These are phyloP conservation scores for Aureobasidium sp. DNA, from an alignment of 2,329 filamentous ascomycete genomes.

Conservation along the genomic window DNA sequence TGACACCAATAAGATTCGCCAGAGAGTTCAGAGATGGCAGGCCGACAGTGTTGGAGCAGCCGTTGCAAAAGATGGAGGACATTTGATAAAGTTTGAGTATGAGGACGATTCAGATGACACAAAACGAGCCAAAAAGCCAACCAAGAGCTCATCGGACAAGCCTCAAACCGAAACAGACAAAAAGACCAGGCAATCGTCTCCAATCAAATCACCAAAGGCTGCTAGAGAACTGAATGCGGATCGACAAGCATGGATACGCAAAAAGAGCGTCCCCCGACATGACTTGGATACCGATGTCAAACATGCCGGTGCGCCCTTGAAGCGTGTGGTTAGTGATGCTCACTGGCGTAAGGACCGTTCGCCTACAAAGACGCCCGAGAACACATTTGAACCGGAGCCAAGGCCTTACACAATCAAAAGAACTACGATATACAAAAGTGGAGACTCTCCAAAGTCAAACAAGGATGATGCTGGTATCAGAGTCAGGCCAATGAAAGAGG, in stretches of 20 bases:
- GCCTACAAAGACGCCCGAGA: conserved; percentile 20
- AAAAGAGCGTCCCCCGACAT: conserved; percentile 30
- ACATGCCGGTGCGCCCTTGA: conserved; percentile 65
- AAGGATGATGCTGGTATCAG: conserved; percentile 18
- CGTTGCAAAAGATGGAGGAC: conserved; percentile 42
- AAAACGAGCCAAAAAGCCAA: conserved; percentile 16
- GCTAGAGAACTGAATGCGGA: conserved; percentile 23
- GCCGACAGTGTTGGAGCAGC: conserved; percentile 64
- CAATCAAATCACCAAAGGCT: conserved; percentile 9
- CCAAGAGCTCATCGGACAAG: conserved; percentile 5
- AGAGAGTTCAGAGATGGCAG: conserved; percentile 81
- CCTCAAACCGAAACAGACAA: background rate
- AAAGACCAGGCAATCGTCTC: background rate
- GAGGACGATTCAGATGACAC: conserved; percentile 31
- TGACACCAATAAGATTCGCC: conserved; percentile 47
- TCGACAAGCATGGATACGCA: conserved; percentile 30
- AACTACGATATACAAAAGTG: background rate
- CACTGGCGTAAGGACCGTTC: conserved; percentile 56
- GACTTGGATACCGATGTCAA: conserved; percentile 39
- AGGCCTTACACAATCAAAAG: conserved; percentile 14
- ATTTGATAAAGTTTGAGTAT: conserved; percentile 51
- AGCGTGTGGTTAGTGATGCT: conserved; percentile 86
- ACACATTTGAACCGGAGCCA: background rate
- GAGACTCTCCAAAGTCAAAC: conserved; percentile 15
- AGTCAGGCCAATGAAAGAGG: conserved; percentile 18